Conservation (phyloP, 805 yeast genomes). For the Kluyveromyces dobzhanskii region DNA sequence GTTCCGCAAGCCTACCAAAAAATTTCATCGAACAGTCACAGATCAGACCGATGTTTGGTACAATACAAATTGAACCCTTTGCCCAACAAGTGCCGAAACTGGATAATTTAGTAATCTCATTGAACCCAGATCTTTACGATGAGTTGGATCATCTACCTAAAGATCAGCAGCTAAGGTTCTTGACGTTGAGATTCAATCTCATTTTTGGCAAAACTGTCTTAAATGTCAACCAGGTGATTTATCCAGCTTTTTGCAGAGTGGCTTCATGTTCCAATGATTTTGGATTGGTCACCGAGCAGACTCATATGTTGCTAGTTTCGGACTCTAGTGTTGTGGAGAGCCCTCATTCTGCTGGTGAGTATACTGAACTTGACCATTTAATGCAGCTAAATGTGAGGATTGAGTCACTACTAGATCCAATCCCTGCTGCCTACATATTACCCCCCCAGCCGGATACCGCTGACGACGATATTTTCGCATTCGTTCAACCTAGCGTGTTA, state of each 20-base stretch:
- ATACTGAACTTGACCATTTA: not conserved
- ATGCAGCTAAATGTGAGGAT: not conserved
- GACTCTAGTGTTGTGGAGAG: not conserved
- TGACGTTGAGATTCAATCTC: conserved; percentile 17
- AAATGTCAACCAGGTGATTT: conserved; percentile 10
- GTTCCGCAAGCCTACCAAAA: conserved; percentile 10
- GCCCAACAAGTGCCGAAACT: conserved; percentile 9
- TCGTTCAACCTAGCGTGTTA: conserved; percentile 15
- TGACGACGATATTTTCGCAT: conserved; percentile 24
- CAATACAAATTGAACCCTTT: conserved; percentile 11
- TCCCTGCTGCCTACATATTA: conserved; percentile 9
- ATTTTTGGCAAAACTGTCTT: conserved; percentile 11
- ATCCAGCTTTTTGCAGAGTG: conserved; percentile 15
- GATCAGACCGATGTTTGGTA: conserved; percentile 10
- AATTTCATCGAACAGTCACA: not conserved
- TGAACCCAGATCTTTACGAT: conserved; percentile 15
- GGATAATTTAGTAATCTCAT: conserved; percentile 10
- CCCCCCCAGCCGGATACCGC: conserved; percentile 10
- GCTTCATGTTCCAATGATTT: conserved; percentile 9
- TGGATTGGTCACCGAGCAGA: not conserved
- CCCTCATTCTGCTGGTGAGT: not conserved
- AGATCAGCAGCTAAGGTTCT: conserved; percentile 14
- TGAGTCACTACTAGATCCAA: conserved; percentile 7
- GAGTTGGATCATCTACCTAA: conserved; percentile 11
- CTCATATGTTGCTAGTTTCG: conserved; percentile 12